A percentile compares a stretch with the other conserved stretches of the same genome.
phyloP scores from a whole-genome alignment of 1,139 yeast species.

The Blastobotrys proliferans region DNA sequence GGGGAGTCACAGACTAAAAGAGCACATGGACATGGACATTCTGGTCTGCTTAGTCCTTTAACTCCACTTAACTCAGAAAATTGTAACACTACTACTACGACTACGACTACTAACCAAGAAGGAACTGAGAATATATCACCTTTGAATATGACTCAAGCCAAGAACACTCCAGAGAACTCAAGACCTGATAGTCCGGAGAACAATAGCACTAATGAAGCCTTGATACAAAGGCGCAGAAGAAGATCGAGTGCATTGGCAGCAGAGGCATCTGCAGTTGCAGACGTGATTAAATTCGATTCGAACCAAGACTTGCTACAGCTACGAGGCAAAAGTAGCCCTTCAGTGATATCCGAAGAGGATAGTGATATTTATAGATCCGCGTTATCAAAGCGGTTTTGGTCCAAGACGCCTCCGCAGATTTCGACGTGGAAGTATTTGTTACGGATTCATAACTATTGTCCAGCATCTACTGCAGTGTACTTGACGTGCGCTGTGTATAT shows the following conservation, averaged over 20 bases:
- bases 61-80: not conserved
- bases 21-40: not conserved
- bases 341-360: not conserved
- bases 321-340: slow-evolving; percentile 5
- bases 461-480: slow-evolving; percentile 43
- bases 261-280: slow-evolving; percentile 21
- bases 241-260: slow-evolving; percentile 16
- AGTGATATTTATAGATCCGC: slow-evolving; percentile 8
- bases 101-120: not conserved
- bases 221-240: slow-evolving; percentile 13
- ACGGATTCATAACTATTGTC: slow-evolving; percentile 43
- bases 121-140: slow-evolving; percentile 4
- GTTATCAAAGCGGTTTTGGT: slow-evolving; percentile 37
- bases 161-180: slow-evolving; percentile 4
- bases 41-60: not conserved
- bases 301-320: slow-evolving; percentile 1
- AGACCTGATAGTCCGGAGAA: slow-evolving; percentile 3
- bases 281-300: slow-evolving; percentile 13
- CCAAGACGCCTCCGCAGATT: slow-evolving; percentile 37
- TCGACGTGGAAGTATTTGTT: slow-evolving; percentile 37
- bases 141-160: slow-evolving; percentile 3
- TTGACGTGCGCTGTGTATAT: slow-evolving; percentile 39
- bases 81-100: not conserved
- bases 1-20: not conserved
- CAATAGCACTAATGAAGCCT: not conserved